A percentile compares a stretch with the other conserved stretches of the same genome.
phyloP scores from a whole-genome alignment of 2,329 filamentous ascomycete species.

The Allantophomopsis cytisporea region DNA sequence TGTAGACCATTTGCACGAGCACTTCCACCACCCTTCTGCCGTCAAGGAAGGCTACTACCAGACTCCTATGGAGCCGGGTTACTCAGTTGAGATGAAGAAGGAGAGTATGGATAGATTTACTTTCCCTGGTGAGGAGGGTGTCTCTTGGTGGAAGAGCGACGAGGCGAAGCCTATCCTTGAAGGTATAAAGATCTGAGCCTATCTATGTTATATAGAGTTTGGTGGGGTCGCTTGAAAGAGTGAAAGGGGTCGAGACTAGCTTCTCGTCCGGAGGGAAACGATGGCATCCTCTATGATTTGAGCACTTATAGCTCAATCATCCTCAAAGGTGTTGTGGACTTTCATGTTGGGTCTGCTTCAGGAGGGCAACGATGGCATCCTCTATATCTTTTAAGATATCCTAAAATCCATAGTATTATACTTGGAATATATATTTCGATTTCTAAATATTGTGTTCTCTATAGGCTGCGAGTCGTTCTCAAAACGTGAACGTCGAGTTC shows the following conservation, averaged over 20 bases:
- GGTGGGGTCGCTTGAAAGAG: not conserved
- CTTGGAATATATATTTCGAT: too few species aligned
- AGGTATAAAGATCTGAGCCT: conserved; percentile 16
- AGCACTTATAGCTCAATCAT: not conserved
- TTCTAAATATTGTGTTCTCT: too few species aligned
- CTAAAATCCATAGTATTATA: not conserved
- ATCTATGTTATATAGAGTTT: not conserved
- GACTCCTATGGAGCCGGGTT: conserved; percentile 67
- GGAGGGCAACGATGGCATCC: conserved; percentile 2
- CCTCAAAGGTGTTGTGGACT: not conserved
- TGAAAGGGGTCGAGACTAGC: conserved; percentile 11
- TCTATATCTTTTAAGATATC: not conserved
- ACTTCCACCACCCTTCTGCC: conserved; percentile 67
- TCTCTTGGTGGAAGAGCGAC: conserved; percentile 80
- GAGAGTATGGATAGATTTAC: conserved; percentile 71
- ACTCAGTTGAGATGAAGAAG: conserved; percentile 83
- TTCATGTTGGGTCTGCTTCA: conserved; percentile 1
- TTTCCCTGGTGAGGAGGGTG: conserved; percentile 64
- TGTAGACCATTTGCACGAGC: conserved; percentile 83
- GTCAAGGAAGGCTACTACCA: conserved; percentile 77
- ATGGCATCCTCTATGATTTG: conserved; percentile 11
- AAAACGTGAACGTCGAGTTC: too few species aligned
- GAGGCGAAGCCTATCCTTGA: conserved; percentile 18
- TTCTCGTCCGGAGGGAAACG: conserved; percentile 14
- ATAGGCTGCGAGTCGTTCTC: too few species aligned